Evolutionary conservation across 2,329 filamentous ascomycete genomes (phyloP).

Genomic region (Sarocladiaceae sp.): DNA sequence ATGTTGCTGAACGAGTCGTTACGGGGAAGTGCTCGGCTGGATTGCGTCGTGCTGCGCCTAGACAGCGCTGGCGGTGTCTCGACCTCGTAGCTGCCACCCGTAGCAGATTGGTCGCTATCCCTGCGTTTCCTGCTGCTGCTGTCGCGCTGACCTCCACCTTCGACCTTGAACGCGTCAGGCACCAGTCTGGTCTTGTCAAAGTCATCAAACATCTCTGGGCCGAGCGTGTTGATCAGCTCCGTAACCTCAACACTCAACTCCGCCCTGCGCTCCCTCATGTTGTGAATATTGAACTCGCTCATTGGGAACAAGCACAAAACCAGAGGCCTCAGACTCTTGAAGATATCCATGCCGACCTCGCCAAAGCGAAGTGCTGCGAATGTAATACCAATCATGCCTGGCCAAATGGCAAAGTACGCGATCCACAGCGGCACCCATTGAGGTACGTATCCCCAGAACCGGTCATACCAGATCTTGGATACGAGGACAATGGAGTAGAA

Average conservation of each 20-base stretch:
- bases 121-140: constrained; percentile 27
- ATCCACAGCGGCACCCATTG: constrained; percentile 75
- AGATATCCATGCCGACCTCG: constrained; percentile 97
- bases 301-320: constrained; percentile 80
- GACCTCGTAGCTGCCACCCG: constrained; percentile 23
- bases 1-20: constrained; percentile 96
- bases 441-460: constrained; percentile 78
- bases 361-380: constrained; percentile 93
- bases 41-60: constrained; percentile 48
- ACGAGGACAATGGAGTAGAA: constrained; percentile 73
- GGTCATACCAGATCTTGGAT: constrained; percentile 74
- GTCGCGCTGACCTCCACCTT: constrained; percentile 25
- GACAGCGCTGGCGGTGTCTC: constrained; percentile 36
- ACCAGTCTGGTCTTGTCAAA: constrained; percentile 76
- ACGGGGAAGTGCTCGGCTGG: constrained; percentile 59
- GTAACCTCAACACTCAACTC: constrained; percentile 80
- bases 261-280: constrained; percentile 67
- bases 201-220: constrained; percentile 95
- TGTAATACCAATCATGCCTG: constrained; percentile 81
- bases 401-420: constrained; percentile 69
- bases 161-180: constrained; percentile 44
- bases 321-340: constrained; percentile 88
- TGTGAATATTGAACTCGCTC: constrained; percentile 78
- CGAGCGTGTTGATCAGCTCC: constrained; percentile 88
- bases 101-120: constrained; percentile 45